phyloP scores from a whole-genome alignment of 2,329 filamentous ascomycete species.

The Fusarium mangiferae region DNA sequence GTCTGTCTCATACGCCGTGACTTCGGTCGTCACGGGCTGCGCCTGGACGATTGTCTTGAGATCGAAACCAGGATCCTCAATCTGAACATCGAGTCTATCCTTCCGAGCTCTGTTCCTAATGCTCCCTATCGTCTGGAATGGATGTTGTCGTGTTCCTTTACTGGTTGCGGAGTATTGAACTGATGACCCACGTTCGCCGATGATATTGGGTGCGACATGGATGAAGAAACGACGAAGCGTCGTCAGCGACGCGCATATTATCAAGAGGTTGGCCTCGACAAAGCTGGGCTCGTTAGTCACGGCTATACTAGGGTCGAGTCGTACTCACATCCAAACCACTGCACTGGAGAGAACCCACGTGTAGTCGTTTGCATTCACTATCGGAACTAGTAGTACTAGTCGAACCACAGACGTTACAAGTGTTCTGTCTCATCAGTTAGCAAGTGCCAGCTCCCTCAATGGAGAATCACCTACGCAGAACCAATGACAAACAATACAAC shows the following conservation, averaged over 20 bases:
- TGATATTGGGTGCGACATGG: constrained; percentile 43
- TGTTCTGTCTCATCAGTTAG: constrained; percentile 43
- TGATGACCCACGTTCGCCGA: constrained; percentile 35
- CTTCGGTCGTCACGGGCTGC: constrained; percentile 30
- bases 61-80: constrained; percentile 32
- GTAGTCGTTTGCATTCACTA: constrained; percentile 42
- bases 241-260: constrained; percentile 52
- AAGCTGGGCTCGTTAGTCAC: constrained; percentile 41
- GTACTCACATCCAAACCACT: constrained; percentile 45
- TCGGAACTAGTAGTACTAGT: constrained; percentile 45
- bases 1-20: constrained; percentile 23
- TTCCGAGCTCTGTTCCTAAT: not conserved
- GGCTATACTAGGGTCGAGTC: not conserved
- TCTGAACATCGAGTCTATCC: constrained; percentile 15
- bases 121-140: constrained; percentile 35
- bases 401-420: constrained; percentile 51
- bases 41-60: constrained; percentile 38
- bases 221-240: constrained; percentile 50
- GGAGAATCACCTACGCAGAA: constrained; percentile 40
- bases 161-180: constrained; percentile 4
- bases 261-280: constrained; percentile 50
- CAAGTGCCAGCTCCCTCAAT: not conserved
- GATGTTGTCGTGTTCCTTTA: constrained; percentile 24
- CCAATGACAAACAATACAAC: constrained; percentile 59
- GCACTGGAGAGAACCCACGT: constrained; percentile 48